Percentiles rank a stretch among this genome's conserved stretches.
Evolutionary conservation across 2,329 filamentous ascomycete genomes (phyloP).

Genomic region (Amylocarpus encephaloides): DNA sequence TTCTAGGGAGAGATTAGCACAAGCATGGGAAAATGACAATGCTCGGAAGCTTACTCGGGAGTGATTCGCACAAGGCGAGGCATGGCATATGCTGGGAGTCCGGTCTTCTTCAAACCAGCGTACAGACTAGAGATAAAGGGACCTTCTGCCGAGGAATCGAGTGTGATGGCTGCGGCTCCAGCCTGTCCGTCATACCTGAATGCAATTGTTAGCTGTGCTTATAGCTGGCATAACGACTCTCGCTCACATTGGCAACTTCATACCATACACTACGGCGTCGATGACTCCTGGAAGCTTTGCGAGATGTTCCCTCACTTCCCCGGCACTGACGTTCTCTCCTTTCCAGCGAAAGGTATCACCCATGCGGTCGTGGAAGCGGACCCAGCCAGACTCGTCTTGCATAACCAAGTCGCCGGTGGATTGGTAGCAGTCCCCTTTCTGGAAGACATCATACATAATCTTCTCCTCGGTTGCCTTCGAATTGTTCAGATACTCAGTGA

Average conservation of each 20-base stretch:
- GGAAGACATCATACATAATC: conserved; percentile 38
- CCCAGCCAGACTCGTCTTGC: conserved; percentile 36
- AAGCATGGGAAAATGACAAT: not conserved
- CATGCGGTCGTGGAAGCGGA: conserved; percentile 42
- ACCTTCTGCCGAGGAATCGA: conserved; percentile 32
- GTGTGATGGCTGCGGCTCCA: conserved; percentile 40
- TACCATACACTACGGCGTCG: conserved; percentile 40
- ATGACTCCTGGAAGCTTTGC: conserved; percentile 35
- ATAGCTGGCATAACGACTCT: not conserved
- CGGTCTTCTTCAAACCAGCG: conserved; percentile 35
- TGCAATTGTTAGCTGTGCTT: conserved; percentile 2
- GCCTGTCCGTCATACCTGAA: conserved; percentile 43
- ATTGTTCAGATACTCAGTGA: conserved; percentile 39
- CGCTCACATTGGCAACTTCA: conserved; percentile 35
- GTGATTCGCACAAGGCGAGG: conserved; percentile 41
- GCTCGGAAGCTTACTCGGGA: conserved; percentile 35
- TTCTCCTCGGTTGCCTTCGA: conserved; percentile 39
- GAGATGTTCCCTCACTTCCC: conserved; percentile 40
- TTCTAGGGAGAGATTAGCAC: conserved; percentile 17
- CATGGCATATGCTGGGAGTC: conserved; percentile 40
- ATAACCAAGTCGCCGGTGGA: conserved; percentile 40
- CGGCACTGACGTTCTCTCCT: conserved; percentile 41
- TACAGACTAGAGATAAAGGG: conserved; percentile 36
- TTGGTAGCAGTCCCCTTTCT: conserved; percentile 40
- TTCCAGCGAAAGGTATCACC: conserved; percentile 51